A percentile compares a stretch with the other conserved stretches of the same genome.
Conservation (phyloP, 805 yeast species). For the Candida railenensis region DNA sequence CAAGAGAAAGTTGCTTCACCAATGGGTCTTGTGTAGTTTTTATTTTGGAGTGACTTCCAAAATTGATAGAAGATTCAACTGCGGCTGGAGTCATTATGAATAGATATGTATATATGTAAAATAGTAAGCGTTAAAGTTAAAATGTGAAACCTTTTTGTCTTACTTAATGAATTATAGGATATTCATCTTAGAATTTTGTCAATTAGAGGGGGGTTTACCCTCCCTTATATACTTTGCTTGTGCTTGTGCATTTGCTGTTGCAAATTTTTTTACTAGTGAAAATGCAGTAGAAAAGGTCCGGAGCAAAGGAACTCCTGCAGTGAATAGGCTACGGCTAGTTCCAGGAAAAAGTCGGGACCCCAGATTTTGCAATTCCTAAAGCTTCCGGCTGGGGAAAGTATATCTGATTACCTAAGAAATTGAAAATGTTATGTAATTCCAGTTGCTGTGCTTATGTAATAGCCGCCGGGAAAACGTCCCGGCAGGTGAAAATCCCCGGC, state of each 20-base stretch:
- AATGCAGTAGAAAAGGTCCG: slow-evolving; percentile 14
- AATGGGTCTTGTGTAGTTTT: slow-evolving; percentile 40
- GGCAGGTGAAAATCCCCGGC: background rate
- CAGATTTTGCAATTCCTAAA: slow-evolving; percentile 4
- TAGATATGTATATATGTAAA: background rate
- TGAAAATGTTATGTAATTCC: background rate
- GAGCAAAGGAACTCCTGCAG: slow-evolving; percentile 14
- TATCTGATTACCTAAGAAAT: background rate
- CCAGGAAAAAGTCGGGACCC: slow-evolving; percentile 3
- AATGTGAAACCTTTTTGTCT: background rate
- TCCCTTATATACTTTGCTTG: background rate
- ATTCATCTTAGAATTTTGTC: no score
- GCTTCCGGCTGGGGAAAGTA: background rate
- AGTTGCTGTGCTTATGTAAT: background rate
- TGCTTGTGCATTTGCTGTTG: slow-evolving; percentile 1
- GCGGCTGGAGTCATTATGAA: slow-evolving; percentile 46
- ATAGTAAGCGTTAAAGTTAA: background rate
- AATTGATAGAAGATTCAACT: slow-evolving; percentile 43
- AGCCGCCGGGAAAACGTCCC: slow-evolving; percentile 1
- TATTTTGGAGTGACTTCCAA: slow-evolving; percentile 39
- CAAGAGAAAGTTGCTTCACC: slow-evolving; percentile 44
- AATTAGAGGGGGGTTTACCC: background rate
- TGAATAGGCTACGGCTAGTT: background rate
- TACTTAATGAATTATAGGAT: background rate
- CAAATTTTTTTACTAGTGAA: no score